Evolutionary conservation across 768 basidiomycete genomes (phyloP).

Genomic region (Exidia glandulosa): DNA sequence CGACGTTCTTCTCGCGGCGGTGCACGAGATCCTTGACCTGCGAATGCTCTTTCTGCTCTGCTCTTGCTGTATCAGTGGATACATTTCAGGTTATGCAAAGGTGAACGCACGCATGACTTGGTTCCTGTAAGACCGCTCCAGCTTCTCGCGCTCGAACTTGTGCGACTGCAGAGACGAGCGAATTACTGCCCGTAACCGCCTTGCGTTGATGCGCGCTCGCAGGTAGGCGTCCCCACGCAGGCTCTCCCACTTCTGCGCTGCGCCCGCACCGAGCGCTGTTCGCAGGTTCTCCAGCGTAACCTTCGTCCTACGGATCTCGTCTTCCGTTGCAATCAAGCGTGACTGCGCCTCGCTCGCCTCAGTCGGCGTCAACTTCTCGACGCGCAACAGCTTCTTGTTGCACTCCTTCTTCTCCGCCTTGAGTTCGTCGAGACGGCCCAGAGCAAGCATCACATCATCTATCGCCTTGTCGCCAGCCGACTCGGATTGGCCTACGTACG

Average conservation of each 20-base stretch:
- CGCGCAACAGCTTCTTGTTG: too few species aligned
- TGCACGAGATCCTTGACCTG: not conserved
- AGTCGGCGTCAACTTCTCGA: too few species aligned
- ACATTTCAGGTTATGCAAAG: not conserved
- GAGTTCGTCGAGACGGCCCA: too few species aligned
- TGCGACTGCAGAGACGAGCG: not conserved
- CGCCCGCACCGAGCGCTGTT: not conserved
- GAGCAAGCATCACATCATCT: not conserved
- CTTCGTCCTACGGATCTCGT: too few species aligned
- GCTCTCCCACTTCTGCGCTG: not conserved
- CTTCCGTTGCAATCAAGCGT: not conserved
- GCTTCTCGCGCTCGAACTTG: not conserved
- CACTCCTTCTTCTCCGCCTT: too few species aligned
- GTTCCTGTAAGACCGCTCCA: not conserved
- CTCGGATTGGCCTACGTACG: not conserved
- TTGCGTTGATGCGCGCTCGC: not conserved
- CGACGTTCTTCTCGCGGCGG: not conserved
- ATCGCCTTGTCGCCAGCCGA: not conserved
- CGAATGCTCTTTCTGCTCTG: not conserved
- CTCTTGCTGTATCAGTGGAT: not conserved
- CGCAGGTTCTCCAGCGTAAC: not conserved
- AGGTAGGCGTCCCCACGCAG: not conserved
- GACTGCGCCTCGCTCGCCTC: too few species aligned
- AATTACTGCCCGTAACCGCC: not conserved
- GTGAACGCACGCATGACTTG: not conserved